Conservation (phyloP, 176 grass and related monocot species). For the Dactylis glomerata region DNA sequence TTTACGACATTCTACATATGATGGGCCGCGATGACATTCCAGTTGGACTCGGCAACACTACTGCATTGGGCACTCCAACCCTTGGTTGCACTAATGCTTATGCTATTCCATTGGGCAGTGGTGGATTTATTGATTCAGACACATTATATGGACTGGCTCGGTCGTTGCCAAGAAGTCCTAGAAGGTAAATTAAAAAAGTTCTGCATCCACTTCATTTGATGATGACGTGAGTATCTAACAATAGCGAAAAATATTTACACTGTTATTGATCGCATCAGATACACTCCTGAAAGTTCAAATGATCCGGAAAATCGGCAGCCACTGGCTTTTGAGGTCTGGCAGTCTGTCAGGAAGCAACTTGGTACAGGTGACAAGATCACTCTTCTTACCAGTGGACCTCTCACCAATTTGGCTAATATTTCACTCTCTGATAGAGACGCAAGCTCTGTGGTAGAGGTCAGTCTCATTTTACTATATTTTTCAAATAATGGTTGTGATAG, state of each 20-base stretch:
- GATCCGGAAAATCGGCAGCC: constrained; percentile 51
- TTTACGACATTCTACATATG: constrained; percentile 94
- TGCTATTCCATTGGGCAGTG: constrained; percentile 63
- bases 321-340: constrained; percentile 76
- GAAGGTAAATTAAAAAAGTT: constrained; percentile 51
- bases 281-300: constrained; percentile 55
- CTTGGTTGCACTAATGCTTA: constrained; percentile 73
- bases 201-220: constrained; percentile 4
- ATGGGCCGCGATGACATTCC: constrained; percentile 94
- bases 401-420: constrained; percentile 85
- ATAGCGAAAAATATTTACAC: background rate
- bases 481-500: too few species aligned
- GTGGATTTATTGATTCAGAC: constrained; percentile 85
- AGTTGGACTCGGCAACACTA: constrained; percentile 63
- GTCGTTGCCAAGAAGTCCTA: constrained; percentile 70
- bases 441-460: constrained; percentile 66
- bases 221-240: background rate
- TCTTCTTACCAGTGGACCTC: constrained; percentile 70
- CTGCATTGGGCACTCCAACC: constrained; percentile 44
- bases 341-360: constrained; percentile 48
- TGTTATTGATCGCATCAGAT: constrained; percentile 35
- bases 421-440: constrained; percentile 47
- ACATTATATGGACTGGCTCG: constrained; percentile 74
- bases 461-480: background rate
- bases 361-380: constrained; percentile 51